A percentile compares a stretch with the other conserved stretches of the same genome.
Conservation (phyloP, 805 yeast species). For the Torulaspora quercuum region DNA sequence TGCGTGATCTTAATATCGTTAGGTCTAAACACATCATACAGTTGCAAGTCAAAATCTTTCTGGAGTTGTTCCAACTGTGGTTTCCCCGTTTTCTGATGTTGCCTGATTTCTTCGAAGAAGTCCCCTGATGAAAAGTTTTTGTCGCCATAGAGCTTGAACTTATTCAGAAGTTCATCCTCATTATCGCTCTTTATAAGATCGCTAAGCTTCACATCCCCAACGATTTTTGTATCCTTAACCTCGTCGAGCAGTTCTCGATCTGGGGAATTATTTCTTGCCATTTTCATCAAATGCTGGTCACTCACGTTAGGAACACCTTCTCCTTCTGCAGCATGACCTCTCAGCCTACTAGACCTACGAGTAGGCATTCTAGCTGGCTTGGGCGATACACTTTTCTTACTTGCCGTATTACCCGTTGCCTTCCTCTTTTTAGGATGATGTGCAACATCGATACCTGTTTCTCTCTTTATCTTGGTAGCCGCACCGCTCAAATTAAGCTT, state of each 20-base stretch:
- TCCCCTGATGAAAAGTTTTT: conserved; percentile 61
- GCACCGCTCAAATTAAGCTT: conserved; percentile 65
- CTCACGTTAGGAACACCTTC: conserved; percentile 35
- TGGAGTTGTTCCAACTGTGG: conserved; percentile 48
- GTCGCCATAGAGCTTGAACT: conserved; percentile 32
- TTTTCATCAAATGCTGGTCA: conserved; percentile 25
- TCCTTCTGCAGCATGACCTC: conserved; percentile 62
- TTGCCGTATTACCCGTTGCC: conserved; percentile 15
- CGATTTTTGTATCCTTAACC: conserved; percentile 54
- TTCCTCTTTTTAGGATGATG: conserved; percentile 26
- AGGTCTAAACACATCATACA: conserved; percentile 60
- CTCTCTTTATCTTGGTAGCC: conserved; percentile 50
- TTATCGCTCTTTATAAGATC: conserved; percentile 52
- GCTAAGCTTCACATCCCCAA: conserved; percentile 60
- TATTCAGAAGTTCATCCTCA: conserved; percentile 34
- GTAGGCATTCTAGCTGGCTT: conserved; percentile 46
- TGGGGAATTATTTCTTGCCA: conserved; percentile 20
- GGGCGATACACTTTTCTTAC: conserved; percentile 15
- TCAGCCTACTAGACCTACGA: conserved; percentile 73
- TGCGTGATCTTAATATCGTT: conserved; percentile 63
- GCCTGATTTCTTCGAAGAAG: conserved; percentile 53
- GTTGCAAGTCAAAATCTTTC: conserved; percentile 48
- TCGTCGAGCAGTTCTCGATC: conserved; percentile 46
- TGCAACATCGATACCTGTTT: conserved; percentile 39
- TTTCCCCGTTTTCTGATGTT: conserved; percentile 34